Conservation (phyloP, 1,284 basidiomycete species). For the Cutaneotrichosporon cutaneum region DNA sequence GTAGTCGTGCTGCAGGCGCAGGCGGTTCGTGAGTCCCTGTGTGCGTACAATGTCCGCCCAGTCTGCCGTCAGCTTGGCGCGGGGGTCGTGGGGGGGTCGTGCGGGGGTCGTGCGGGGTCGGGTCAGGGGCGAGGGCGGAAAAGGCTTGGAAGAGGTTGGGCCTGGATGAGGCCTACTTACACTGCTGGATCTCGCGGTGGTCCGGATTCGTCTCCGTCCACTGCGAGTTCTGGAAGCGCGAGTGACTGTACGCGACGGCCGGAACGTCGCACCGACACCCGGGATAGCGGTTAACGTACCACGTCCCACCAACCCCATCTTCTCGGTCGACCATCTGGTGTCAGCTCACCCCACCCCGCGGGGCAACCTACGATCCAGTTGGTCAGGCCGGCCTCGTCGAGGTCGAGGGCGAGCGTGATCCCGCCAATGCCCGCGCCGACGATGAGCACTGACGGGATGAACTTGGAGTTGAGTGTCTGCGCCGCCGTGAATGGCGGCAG, state of each 20-base stretch:
- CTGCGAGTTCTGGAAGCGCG: constrained; percentile 22
- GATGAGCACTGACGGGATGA: constrained; percentile 16
- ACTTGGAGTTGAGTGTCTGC: constrained; percentile 3
- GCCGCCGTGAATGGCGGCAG: constrained; percentile 5
- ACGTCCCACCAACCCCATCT: constrained; percentile 34
- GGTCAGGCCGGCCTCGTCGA: constrained; percentile 15
- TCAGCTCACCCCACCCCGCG: neutral
- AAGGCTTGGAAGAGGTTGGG: too few species aligned
- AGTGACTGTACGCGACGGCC: constrained; percentile 23
- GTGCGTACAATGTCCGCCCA: constrained; percentile 22
- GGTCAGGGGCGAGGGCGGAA: too few species aligned
- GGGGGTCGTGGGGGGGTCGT: too few species aligned
- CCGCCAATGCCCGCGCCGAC: constrained; percentile 17
- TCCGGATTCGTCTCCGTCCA: constrained; percentile 22
- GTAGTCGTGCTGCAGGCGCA: constrained; percentile 20
- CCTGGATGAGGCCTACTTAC: constrained; percentile 11
- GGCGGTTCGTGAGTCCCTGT: constrained; percentile 22
- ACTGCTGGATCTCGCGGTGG: constrained; percentile 23
- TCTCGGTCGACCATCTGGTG: constrained; percentile 35
- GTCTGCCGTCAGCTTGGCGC: constrained; percentile 10
- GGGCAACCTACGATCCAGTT: constrained; percentile 16
- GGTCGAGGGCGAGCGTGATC: constrained; percentile 15
- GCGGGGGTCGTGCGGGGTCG: too few species aligned
- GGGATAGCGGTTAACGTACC: constrained; percentile 30
- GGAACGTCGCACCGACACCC: constrained; percentile 42